Percentiles rank a stretch among this genome's conserved stretches.
Conservation (phyloP, 305 asterid species). For the Solanum aculeatissimum region DNA sequence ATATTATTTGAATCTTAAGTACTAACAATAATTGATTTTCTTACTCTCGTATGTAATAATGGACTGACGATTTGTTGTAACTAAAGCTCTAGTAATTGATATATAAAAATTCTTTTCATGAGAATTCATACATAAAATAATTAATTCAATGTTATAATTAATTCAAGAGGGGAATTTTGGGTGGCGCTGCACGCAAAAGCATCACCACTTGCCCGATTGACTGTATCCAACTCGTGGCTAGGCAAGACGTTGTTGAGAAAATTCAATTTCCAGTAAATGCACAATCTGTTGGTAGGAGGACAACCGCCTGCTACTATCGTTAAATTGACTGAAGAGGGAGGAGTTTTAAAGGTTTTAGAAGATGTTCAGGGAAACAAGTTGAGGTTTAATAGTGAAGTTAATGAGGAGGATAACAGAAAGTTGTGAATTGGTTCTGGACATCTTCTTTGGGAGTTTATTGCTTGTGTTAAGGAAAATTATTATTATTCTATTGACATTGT, state of each 20-base stretch:
- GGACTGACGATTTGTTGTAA: too few relatives aligned
- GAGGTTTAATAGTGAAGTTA: conserved; percentile 52
- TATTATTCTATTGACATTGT: background rate
- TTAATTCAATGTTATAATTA: too few relatives aligned
- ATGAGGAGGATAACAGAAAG: conserved; percentile 53
- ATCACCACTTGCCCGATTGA: background rate
- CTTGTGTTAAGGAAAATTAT: background rate
- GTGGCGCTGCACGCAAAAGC: background rate
- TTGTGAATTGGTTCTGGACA: conserved; percentile 55
- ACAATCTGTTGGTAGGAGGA: conserved; percentile 35
- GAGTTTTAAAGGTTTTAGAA: conserved; percentile 41
- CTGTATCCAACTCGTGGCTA: conserved; percentile 20
- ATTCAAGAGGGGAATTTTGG: too few relatives aligned
- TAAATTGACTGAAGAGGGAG: conserved; percentile 42
- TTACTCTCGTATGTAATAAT: too few relatives aligned
- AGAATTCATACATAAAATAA: too few relatives aligned
- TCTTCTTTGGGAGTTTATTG: conserved; percentile 39
- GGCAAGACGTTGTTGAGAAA: conserved; percentile 35
- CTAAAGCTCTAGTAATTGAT: too few relatives aligned
- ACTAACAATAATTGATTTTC: background rate
- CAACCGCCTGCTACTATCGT: conserved; percentile 45
- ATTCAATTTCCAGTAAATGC: conserved; percentile 28
- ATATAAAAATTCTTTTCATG: too few relatives aligned
- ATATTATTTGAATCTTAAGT: background rate
- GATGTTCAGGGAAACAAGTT: conserved; percentile 40